Percentiles rank a stretch among this genome's conserved stretches.
phyloP scores from a whole-genome alignment of 208 protist genomes.

The Trypanosomatidae sp. region DNA sequence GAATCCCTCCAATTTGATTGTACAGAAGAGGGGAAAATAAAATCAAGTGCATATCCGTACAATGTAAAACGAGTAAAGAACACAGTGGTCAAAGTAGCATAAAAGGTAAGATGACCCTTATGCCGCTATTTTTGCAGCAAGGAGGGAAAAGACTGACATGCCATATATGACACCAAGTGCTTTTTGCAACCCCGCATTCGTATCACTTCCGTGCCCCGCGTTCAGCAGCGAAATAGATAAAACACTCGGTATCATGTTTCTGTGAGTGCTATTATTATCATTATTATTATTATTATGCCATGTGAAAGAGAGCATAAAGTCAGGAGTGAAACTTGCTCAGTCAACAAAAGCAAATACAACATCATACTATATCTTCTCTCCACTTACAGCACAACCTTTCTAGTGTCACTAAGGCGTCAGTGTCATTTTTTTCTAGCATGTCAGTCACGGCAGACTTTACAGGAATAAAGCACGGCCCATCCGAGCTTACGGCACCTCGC shows the following conservation, averaged over 20 bases:
- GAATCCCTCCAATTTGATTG: neutral
- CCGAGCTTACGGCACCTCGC: constrained; percentile 7
- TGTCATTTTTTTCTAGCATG: constrained; percentile 21
- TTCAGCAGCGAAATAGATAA: neutral
- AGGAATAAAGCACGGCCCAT: constrained; percentile 41
- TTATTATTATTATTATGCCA: neutral
- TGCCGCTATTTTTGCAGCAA: neutral
- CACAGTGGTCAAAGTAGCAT: neutral
- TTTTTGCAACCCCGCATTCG: neutral
- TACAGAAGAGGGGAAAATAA: neutral
- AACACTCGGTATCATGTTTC: neutral
- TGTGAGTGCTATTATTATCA: neutral
- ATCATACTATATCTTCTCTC: constrained; percentile 4
- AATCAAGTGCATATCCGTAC: neutral
- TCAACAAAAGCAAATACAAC: neutral
- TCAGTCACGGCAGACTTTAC: constrained; percentile 14
- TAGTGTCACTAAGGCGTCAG: constrained; percentile 10
- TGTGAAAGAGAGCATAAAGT: neutral
- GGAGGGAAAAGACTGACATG: neutral
- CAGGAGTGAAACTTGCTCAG: neutral
- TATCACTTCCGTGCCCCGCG: neutral
- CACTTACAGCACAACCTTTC: constrained; percentile 27
- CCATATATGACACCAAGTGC: too few relatives aligned
- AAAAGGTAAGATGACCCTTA: neutral
- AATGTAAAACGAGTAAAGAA: neutral